Conservation (phyloP, 1,284 basidiomycete species). For the Tylopilus orsonianus region DNA sequence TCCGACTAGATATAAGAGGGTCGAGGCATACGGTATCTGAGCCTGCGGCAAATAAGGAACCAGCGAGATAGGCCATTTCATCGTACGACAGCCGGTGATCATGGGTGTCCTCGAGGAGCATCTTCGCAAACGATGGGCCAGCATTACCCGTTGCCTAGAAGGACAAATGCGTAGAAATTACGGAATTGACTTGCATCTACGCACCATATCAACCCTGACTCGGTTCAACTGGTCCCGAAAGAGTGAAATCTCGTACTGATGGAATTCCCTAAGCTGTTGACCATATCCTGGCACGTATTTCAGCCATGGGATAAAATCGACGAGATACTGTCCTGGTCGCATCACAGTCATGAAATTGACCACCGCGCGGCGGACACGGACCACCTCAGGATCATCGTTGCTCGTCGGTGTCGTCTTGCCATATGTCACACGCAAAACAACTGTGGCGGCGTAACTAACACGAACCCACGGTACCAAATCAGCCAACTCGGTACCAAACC, state of each 20-base stretch:
- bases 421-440: slow-evolving; percentile 65
- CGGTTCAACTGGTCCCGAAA: slow-evolving; percentile 12
- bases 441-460: slow-evolving; percentile 56
- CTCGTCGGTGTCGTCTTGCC: slow-evolving; percentile 50
- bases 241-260: slow-evolving; percentile 48
- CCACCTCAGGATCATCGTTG: slow-evolving; percentile 55
- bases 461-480: too few species aligned
- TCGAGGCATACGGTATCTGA: slow-evolving; percentile 6
- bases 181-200: background rate
- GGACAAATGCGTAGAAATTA: background rate
- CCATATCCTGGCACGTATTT: slow-evolving; percentile 32
- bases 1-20: background rate
- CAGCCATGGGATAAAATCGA: slow-evolving; percentile 58
- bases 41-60: slow-evolving; percentile 10
- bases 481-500: background rate
- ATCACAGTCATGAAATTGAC: slow-evolving; percentile 48
- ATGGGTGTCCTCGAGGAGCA: slow-evolving; percentile 7
- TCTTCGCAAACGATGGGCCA: slow-evolving; percentile 8
- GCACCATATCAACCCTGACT: slow-evolving; percentile 11
- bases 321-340: slow-evolving; percentile 53
- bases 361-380: slow-evolving; percentile 47
- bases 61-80: slow-evolving; percentile 19
- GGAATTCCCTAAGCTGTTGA: slow-evolving; percentile 33
- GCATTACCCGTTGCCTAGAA: slow-evolving; percentile 1
- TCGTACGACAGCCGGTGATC: slow-evolving; percentile 12